These are phyloP conservation scores for Phaeosphaeria sp. DNA, from an alignment of 2,329 filamentous ascomycete species.

Conservation along the genomic window DNA sequence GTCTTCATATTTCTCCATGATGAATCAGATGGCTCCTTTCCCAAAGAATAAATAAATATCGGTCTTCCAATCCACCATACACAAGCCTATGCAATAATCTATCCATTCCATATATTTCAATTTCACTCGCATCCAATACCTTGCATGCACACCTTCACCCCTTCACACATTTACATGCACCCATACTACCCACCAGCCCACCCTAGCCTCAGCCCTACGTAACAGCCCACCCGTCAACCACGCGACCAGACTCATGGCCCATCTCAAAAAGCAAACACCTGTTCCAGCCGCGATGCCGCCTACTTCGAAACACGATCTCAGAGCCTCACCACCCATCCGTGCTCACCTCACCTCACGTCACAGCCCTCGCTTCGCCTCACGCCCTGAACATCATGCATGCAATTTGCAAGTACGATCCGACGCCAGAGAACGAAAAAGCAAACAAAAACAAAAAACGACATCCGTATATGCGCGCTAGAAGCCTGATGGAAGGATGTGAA, in stretches of 20 bases:
- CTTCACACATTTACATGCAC: no score
- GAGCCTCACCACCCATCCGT: not conserved
- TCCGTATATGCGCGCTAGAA: constrained; percentile 1
- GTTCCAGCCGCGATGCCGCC: not conserved
- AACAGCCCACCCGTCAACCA: not conserved
- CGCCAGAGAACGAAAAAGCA: not conserved
- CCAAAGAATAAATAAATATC: no score
- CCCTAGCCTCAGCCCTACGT: not conserved
- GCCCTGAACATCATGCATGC: not conserved
- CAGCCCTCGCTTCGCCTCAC: not conserved
- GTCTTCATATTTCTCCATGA: no score
- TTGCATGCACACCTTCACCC: not conserved
- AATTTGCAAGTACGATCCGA: not conserved
- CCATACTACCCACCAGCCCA: not conserved
- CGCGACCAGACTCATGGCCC: not conserved
- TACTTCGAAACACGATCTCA: not conserved
- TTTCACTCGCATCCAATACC: no score
- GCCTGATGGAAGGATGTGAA: not conserved
- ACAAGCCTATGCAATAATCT: no score
- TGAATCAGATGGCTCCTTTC: no score
- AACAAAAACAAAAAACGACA: not conserved
- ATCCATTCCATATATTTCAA: no score
- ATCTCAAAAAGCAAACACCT: not conserved
- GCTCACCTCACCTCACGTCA: not conserved
- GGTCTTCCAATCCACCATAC: no score